Percentiles rank a stretch among this genome's conserved stretches.
These are phyloP conservation scores for Colletotrichum sp. DNA, from an alignment of 2,329 filamentous ascomycete species.

Conservation along the genomic window DNA sequence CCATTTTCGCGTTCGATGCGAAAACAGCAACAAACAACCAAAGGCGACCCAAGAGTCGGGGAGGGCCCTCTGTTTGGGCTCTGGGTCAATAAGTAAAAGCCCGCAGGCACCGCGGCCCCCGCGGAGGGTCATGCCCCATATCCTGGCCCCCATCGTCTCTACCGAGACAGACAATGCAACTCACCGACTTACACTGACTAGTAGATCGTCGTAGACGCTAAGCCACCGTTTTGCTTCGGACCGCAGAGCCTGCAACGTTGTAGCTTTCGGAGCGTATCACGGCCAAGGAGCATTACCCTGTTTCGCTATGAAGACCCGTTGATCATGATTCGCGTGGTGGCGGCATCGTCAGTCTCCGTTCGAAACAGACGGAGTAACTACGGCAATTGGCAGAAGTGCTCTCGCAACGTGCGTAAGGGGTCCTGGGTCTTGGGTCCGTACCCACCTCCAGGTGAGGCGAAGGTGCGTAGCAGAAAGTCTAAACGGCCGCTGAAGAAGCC, in stretches of 20 bases:
- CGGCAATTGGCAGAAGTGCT: not conserved
- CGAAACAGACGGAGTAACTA: not conserved
- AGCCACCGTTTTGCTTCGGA: not conserved
- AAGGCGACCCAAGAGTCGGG: not conserved
- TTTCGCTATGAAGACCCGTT: not conserved
- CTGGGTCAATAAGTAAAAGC: not conserved
- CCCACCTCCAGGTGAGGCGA: not conserved
- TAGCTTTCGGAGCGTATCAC: not conserved
- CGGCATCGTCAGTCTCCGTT: not conserved
- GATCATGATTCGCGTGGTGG: not conserved
- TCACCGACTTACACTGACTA: not conserved
- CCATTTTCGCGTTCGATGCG: not conserved
- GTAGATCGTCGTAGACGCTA: not conserved
- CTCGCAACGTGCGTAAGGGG: not conserved
- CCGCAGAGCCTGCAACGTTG: not conserved
- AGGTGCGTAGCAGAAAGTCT: not conserved
- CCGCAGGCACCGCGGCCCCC: not conserved
- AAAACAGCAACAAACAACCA: not conserved
- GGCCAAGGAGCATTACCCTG: not conserved
- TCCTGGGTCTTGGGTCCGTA: not conserved
- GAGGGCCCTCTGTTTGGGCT: not conserved
- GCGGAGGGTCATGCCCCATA: not conserved
- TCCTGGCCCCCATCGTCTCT: not conserved
- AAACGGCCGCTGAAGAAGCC: not conserved
- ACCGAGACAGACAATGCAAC: not conserved